Conservation (phyloP, 371 early-diverging fungal species). For the Chytridiales sp. region DNA sequence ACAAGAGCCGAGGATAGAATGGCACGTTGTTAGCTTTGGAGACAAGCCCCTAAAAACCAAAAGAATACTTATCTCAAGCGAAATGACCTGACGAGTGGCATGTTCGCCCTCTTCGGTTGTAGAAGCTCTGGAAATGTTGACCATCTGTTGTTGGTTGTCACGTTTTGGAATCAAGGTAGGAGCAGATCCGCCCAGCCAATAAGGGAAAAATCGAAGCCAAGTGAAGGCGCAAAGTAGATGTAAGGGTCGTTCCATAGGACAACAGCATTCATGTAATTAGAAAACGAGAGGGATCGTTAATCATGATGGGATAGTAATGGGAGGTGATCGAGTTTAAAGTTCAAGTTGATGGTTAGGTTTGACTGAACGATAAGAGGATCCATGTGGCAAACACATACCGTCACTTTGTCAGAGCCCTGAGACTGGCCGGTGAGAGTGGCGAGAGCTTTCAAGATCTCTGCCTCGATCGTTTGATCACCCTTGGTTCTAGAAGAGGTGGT, state of each 20-base stretch:
- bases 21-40: background rate
- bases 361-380: too few relatives aligned
- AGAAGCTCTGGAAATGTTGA: slow-evolving; percentile 44
- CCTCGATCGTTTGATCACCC: slow-evolving; percentile 37
- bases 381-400: too few relatives aligned
- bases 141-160: slow-evolving; percentile 22
- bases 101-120: slow-evolving; percentile 47
- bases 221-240: background rate
- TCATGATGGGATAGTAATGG: background rate
- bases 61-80: slow-evolving; percentile 31
- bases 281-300: background rate
- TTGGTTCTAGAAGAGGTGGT: too few relatives aligned
- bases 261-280: too few relatives aligned
- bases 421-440: slow-evolving; percentile 33
- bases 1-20: background rate
- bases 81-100: slow-evolving; percentile 44
- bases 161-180: background rate
- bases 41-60: background rate
- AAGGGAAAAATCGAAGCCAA: background rate
- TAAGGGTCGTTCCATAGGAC: background rate
- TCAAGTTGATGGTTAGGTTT: background rate
- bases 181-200: background rate
- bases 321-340: background rate
- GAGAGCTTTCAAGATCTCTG: slow-evolving; percentile 32
- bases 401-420: slow-evolving; percentile 23